phyloP scores from a whole-genome alignment of 768 basidiomycete species.

The Piloderma croceum region DNA sequence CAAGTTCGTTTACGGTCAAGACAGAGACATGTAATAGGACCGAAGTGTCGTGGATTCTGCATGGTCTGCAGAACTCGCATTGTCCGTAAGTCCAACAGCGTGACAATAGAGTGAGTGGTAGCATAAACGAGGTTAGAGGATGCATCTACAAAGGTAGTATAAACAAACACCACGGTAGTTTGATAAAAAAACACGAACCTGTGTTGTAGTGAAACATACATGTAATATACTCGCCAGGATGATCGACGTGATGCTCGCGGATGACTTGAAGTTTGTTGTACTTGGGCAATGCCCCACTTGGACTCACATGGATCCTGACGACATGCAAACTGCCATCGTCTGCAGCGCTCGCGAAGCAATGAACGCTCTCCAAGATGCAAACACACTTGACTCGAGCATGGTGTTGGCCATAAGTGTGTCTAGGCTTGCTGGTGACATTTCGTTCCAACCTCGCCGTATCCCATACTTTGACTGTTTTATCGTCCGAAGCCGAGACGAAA shows the following conservation, averaged over 20 bases:
- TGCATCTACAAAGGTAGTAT: slow-evolving; percentile 39
- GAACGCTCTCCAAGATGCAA: slow-evolving; percentile 78
- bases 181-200: slow-evolving; percentile 11
- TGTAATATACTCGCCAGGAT: slow-evolving; percentile 74
- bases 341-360: slow-evolving; percentile 85
- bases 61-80: slow-evolving; percentile 73
- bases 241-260: slow-evolving; percentile 74
- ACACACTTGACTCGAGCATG: slow-evolving; percentile 64
- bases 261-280: slow-evolving; percentile 76
- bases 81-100: slow-evolving; percentile 76
- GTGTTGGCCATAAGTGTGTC: slow-evolving; percentile 67
- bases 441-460: slow-evolving; percentile 89
- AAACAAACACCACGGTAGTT: not conserved
- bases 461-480: slow-evolving; percentile 92
- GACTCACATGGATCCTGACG: slow-evolving; percentile 72
- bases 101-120: slow-evolving; percentile 74
- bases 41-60: slow-evolving; percentile 81
- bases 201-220: slow-evolving; percentile 66
- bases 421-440: slow-evolving; percentile 83
- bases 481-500: slow-evolving; percentile 90
- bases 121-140: slow-evolving; percentile 82
- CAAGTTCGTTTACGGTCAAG: slow-evolving; percentile 81
- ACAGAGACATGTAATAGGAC: slow-evolving; percentile 81
- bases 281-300: slow-evolving; percentile 68
- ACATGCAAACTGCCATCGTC: slow-evolving; percentile 82